Evolutionary conservation across 2,329 filamentous ascomycete genomes (phyloP), one percentile per base, ranked within the genome.

Genomic region (Chalara sp.): DNA sequence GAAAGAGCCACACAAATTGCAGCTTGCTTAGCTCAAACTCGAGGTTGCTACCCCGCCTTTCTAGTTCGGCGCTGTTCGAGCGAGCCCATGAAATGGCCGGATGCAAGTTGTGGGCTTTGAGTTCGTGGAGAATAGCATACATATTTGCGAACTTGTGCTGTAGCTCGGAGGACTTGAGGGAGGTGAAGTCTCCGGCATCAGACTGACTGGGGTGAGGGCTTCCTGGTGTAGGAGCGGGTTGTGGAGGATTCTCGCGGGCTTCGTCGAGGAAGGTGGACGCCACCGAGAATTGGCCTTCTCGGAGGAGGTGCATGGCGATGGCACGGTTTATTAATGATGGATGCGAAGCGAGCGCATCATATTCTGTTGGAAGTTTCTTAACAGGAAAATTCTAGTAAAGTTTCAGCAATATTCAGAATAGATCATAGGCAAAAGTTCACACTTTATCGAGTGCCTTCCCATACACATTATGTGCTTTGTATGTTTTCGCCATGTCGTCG

Each of bases 291-390:
- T 96, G 87, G 46, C 93, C 93, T 70, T 97, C 92, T 40, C 93
- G 87, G 39, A 99, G 78, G 28, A 99, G 79, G 65, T 99, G 93
- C 90, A 97, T 96, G 7, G 88, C 88, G 60, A 99, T 95, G 6
- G 93, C 92, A 51, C 91, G 83, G 70, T 96, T 95, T 65, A 97
- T 89, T 10, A 96, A 76, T 12, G 78, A 75, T 4, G 86, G 79
- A 58, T 95, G 83, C 21, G 84, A 79, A 1, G 81, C 83, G 67
- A 96, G 82, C 33, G 84, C 86, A 68, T 95, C 89, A 61, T 89
- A 84, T 52, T 91, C 87, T 62, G 83, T 86, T 11, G 84, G 87
- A 0, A 92, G 81, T 11, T 81, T 78, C 70, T 84, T 84, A 30
- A 59, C 55, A 45, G 64, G 63, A 32, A 66, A 60, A 37, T 65